Percentiles rank a stretch among this genome's conserved stretches.
phyloP scores from a whole-genome alignment of 257 asterid genomes.

The Petrea volubilis region DNA sequence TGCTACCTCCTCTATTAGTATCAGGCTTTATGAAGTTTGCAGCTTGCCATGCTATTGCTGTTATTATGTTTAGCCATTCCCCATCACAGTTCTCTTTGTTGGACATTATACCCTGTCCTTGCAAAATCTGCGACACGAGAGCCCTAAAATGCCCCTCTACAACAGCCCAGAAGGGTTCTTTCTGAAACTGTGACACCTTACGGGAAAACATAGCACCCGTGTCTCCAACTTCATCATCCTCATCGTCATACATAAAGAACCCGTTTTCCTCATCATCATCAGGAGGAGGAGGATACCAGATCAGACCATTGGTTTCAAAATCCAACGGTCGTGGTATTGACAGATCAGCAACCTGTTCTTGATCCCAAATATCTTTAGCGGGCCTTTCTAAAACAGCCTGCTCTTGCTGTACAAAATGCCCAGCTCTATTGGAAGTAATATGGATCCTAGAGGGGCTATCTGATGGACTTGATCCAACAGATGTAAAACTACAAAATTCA shows the following conservation, averaged over 20 bases:
- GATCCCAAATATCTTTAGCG: constrained; percentile 46
- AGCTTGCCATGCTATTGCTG: constrained; percentile 79
- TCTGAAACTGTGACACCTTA: constrained; percentile 36
- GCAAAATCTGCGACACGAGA: constrained; percentile 84
- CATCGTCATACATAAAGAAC: constrained; percentile 69
- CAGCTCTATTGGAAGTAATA: constrained; percentile 56
- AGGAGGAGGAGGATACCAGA: constrained; percentile 92
- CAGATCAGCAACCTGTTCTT: constrained; percentile 40
- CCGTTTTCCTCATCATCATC: constrained; percentile 61
- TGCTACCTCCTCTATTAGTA: constrained; percentile 96
- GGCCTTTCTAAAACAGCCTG: constrained; percentile 59
- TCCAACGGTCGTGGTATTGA: constrained; percentile 49
- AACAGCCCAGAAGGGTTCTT: constrained; percentile 48
- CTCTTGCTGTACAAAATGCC: constrained; percentile 65
- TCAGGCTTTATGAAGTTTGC: constrained; percentile 88
- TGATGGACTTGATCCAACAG: constrained; percentile 72
- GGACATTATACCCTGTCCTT: constrained; percentile 56
- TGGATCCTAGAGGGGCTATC: constrained; percentile 75
- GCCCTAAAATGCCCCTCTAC: constrained; percentile 88
- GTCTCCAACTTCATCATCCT: constrained; percentile 78
- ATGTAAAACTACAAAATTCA: constrained; percentile 57
- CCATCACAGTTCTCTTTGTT: constrained; percentile 47
- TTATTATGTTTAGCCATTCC: constrained; percentile 79
- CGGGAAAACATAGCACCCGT: constrained; percentile 42
- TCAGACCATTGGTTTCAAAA: constrained; percentile 68